Base-by-base conservation (phyloP, 345 rosid species). In the Bruguiera sexangula region DNA sequence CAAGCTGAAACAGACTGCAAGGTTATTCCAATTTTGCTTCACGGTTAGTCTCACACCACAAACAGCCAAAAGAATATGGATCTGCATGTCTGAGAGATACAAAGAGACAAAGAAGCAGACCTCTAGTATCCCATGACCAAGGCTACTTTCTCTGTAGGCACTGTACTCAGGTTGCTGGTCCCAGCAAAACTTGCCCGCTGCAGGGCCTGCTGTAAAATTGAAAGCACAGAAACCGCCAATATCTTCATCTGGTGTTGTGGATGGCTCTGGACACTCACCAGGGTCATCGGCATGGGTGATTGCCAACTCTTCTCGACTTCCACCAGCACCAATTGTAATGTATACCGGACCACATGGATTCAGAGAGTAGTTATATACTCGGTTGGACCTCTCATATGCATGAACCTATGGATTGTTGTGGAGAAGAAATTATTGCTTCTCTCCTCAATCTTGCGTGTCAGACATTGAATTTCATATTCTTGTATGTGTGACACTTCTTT, bases 101-200 rank as follows among this genome's bases (percentile, higher is more conserved):
- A 39, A 64, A 54, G 62, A 60, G 65, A 34, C 21, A 34, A 24
- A 61, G 59, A 39, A 43, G 39, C 22, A 22, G 79, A 95, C 99
- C 99, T 95, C 96, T 68, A 89, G 70, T 68, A 86, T 88, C 62
- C 99, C 99, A 74, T 90, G 96, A 71, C 99, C 98, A 36, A 88
- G 90, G 83, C 97, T 92, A 75, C 92, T 88, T 69, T 95, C 97
- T 78, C 98, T 84, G 73, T 83, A 81, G 55, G 98, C 99, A 69
- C 97, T 92, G 65, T 85, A 92, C 36, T 95, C 97, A 24, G 98
- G 99, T 68, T 95, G 99, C 62, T 64, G 73, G 51, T 88, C 88
- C 99, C 97, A 89, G 75, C 99, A 95, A 73, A 95, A 92, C 31
- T 79, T 81, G 48, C 90, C 94, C 11, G 79, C 57, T 16, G 85